These are phyloP conservation scores for Quillaja saponaria DNA, from an alignment of 306 rosid genomes.

Conservation along the genomic window DNA sequence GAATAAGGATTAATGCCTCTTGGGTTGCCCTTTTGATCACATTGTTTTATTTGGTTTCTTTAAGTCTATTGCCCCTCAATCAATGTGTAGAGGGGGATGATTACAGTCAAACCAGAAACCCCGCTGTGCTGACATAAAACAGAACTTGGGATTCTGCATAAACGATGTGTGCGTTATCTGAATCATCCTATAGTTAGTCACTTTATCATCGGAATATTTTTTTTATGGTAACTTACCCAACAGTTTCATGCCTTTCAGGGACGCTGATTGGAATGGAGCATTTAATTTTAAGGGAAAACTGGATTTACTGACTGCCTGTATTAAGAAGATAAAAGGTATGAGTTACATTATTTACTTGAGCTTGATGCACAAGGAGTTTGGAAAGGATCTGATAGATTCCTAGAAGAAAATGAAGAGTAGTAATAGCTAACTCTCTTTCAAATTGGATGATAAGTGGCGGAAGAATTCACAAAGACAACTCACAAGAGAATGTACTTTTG, in stretches of 20 bases:
- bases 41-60: slow-evolving; percentile 32
- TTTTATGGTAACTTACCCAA: background rate
- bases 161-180: slow-evolving; percentile 60
- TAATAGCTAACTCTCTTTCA: background rate
- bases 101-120: slow-evolving; percentile 17
- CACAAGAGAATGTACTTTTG: slow-evolving; percentile 1
- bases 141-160: slow-evolving; percentile 57
- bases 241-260: slow-evolving; percentile 40
- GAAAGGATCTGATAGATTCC: background rate
- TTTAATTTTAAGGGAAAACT: slow-evolving; percentile 53
- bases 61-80: slow-evolving; percentile 31
- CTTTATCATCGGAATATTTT: background rate
- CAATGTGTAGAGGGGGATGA: slow-evolving; percentile 41
- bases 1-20: slow-evolving; percentile 39
- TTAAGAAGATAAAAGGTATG: slow-evolving; percentile 58
- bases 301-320: slow-evolving; percentile 60
- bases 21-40: slow-evolving; percentile 26
- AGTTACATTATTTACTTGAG: slow-evolving; percentile 4
- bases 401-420: background rate
- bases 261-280: slow-evolving; percentile 70
- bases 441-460: slow-evolving; percentile 1
- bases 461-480: slow-evolving; percentile 3
- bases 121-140: slow-evolving; percentile 45
- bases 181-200: background rate
- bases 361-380: too few relatives aligned